Percentiles rank a stretch among this genome's conserved stretches.
Conservation (phyloP, 345 rosid species). For the Noccaea caerulescens region DNA sequence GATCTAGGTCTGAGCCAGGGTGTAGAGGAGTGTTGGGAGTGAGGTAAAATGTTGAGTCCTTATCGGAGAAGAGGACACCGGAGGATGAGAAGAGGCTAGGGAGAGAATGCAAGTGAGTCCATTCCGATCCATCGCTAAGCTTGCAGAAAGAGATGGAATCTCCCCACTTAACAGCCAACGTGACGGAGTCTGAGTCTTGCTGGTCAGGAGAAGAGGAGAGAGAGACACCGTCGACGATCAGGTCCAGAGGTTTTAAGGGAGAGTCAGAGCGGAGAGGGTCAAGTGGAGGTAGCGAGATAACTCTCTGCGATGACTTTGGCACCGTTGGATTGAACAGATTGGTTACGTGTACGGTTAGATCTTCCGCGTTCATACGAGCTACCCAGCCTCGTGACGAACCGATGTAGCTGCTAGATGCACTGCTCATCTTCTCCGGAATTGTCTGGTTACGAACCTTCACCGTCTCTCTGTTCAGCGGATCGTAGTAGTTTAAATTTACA, state of each 20-base stretch:
- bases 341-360: background rate
- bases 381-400: slow-evolving; percentile 14
- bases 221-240: background rate
- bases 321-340: slow-evolving; percentile 11
- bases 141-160: slow-evolving; percentile 11
- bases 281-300: slow-evolving; percentile 11
- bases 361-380: background rate
- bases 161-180: background rate
- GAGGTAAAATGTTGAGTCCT: background rate
- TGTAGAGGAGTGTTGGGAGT: background rate
- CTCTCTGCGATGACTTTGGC: slow-evolving; percentile 14
- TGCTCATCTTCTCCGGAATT: background rate
- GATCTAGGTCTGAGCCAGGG: no score
- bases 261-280: no score
- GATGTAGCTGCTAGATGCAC: background rate
- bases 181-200: slow-evolving; percentile 5
- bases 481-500: slow-evolving; percentile 15
- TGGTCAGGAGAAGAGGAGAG: slow-evolving; percentile 17
- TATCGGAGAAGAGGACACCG: slow-evolving; percentile 9
- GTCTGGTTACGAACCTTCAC: slow-evolving; percentile 10
- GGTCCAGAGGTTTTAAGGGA: background rate
- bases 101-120: slow-evolving; percentile 9
- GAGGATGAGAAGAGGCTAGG: background rate
- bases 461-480: slow-evolving; percentile 4
- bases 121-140: background rate